A percentile compares a stretch with the other conserved stretches of the same genome.
These are phyloP conservation scores for Bacterosira constricta DNA, from an alignment of 108 stramenopile genomes.

Conservation along the genomic window DNA sequence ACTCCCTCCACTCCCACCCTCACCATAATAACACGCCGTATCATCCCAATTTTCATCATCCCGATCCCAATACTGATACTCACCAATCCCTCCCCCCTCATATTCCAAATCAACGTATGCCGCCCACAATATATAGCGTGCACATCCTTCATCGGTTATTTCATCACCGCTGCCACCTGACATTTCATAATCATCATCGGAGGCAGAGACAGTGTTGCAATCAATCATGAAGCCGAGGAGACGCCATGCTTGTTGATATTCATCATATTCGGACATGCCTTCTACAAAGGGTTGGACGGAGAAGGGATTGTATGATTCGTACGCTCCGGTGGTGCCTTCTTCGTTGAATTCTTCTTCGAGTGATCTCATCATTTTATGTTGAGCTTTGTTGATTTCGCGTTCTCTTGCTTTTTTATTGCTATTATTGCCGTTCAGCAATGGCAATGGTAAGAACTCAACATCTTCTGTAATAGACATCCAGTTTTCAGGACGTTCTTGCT, in stretches of 20 bases:
- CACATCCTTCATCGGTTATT: constrained; percentile 25
- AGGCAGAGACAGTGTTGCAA: constrained; percentile 37
- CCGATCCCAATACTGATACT: constrained; percentile 60
- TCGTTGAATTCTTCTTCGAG: too few relatives aligned
- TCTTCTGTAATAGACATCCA: background rate
- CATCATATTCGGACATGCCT: constrained; percentile 54
- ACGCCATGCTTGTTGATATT: constrained; percentile 67
- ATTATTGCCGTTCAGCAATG: background rate
- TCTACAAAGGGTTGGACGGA: constrained; percentile 18
- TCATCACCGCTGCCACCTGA: background rate
- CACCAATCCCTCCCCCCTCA: constrained; percentile 67
- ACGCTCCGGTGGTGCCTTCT: background rate
- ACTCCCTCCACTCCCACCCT: background rate
- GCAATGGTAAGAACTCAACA: background rate
- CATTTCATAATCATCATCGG: constrained; percentile 1
- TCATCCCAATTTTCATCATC: constrained; percentile 42
- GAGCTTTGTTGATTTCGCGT: too few relatives aligned
- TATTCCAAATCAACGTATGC: constrained; percentile 70
- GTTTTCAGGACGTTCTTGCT: background rate
- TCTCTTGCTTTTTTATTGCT: too few relatives aligned
- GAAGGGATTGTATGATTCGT: background rate
- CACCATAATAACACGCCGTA: constrained; percentile 32
- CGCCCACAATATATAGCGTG: constrained; percentile 71
- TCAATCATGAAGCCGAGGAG: constrained; percentile 67
- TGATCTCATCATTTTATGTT: too few relatives aligned